Conservation (phyloP, 140 eudicot species). For the Erigeron philadelphicus region DNA sequence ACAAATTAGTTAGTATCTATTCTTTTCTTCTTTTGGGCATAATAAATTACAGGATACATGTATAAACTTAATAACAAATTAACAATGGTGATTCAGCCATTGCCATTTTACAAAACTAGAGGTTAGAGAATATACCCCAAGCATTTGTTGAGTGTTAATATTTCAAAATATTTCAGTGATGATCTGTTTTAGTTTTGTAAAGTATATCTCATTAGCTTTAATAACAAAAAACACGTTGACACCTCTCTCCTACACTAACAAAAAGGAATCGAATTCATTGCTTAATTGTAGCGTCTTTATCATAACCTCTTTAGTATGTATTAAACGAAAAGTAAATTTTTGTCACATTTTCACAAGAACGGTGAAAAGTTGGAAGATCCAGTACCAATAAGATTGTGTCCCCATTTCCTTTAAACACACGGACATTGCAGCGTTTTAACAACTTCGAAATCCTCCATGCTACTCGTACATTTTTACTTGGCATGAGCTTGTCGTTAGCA, state of each 20-base stretch:
- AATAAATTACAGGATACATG: too few species aligned
- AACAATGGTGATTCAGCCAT: too few species aligned
- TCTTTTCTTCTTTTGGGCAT: too few species aligned
- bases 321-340: background rate
- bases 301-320: background rate
- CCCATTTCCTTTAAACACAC: slow-evolving; percentile 55
- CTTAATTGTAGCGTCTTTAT: background rate
- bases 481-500: slow-evolving; percentile 68
- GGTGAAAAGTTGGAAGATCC: background rate
- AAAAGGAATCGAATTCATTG: background rate
- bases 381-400: slow-evolving; percentile 40
- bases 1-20: too few species aligned
- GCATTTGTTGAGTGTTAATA: too few species aligned
- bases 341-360: background rate
- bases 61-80: too few species aligned
- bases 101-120: too few species aligned
- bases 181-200: too few species aligned
- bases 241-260: slow-evolving; percentile 61
- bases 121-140: too few species aligned
- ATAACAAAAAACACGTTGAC: slow-evolving; percentile 59
- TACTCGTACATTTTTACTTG: slow-evolving; percentile 55
- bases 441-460: background rate
- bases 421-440: slow-evolving; percentile 47
- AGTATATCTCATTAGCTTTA: slow-evolving; percentile 42
- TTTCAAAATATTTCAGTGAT: too few species aligned